phyloP scores from a whole-genome alignment of 2,329 filamentous ascomycete species.

The Drechslerella dactyloides region DNA sequence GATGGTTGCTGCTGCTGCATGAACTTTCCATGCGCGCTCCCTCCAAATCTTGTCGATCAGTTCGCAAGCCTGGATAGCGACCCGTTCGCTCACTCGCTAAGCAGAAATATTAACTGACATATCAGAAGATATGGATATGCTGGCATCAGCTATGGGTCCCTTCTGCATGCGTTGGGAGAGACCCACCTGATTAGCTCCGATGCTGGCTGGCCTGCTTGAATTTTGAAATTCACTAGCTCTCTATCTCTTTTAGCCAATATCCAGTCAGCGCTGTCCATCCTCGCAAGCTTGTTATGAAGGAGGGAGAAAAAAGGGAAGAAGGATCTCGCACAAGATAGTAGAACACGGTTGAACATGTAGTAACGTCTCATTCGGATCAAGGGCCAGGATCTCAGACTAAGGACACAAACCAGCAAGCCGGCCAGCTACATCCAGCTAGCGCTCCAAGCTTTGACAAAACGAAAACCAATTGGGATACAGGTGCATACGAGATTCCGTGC shows the following conservation, averaged over 20 bases:
- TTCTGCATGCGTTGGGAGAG: conserved; percentile 32
- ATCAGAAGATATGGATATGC: conserved; percentile 14
- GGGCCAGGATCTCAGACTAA: not conserved
- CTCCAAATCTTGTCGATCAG: conserved; percentile 36
- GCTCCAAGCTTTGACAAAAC: too few relatives aligned
- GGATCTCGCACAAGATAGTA: not conserved
- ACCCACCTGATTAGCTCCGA: conserved; percentile 47
- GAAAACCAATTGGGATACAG: conserved; percentile 13
- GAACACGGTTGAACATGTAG: not conserved
- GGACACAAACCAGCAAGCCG: too few relatives aligned
- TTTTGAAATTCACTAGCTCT: conserved; percentile 7
- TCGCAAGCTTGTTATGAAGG: conserved; percentile 31
- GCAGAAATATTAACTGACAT: conserved; percentile 14
- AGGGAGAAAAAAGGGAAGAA: not conserved
- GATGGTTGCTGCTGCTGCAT: conserved; percentile 21
- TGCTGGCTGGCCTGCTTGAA: not conserved
- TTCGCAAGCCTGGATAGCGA: conserved; percentile 26
- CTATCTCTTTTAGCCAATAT: conserved; percentile 47
- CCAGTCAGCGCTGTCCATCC: not conserved
- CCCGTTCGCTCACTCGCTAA: conserved; percentile 27
- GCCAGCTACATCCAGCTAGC: too few relatives aligned
- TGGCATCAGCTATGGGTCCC: conserved; percentile 24
- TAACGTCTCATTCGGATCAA: not conserved
- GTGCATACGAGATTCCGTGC: too few relatives aligned
- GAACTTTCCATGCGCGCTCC: conserved; percentile 6